phyloP scores from a whole-genome alignment of 768 basidiomycete genomes.

The Mycena amicta region DNA sequence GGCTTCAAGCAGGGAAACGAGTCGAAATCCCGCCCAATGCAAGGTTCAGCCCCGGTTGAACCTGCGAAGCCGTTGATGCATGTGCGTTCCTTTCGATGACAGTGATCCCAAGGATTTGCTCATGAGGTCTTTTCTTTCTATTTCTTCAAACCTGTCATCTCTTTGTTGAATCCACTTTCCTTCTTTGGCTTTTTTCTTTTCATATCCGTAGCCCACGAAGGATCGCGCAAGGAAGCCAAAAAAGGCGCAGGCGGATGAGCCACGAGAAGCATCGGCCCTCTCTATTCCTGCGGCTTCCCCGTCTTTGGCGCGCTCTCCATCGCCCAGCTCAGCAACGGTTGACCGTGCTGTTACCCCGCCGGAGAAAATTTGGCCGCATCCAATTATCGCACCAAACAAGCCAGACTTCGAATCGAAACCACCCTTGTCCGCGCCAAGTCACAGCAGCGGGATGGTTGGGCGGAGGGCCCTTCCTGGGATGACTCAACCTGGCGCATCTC shows the following conservation, averaged over 20 bases:
- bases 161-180: constrained; percentile 33
- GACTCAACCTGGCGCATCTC: constrained; percentile 4
- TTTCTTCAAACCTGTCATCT: constrained; percentile 8
- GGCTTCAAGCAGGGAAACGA: constrained; percentile 41
- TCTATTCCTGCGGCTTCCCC: background rate
- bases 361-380: constrained; percentile 8
- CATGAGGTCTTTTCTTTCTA: constrained; percentile 25
- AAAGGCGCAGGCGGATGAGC: constrained; percentile 35
- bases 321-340: background rate
- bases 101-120: constrained; percentile 47
- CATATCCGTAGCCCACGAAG: constrained; percentile 65
- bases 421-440: background rate
- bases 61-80: constrained; percentile 74
- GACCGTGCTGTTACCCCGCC: background rate
- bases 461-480: constrained; percentile 22
- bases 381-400: constrained; percentile 7
- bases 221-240: constrained; percentile 70
- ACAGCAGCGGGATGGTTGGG: constrained; percentile 33
- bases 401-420: constrained; percentile 12
- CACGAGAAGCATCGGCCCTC: background rate
- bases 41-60: constrained; percentile 38
- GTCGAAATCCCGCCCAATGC: constrained; percentile 25
- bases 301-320: background rate
- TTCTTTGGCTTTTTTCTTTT: constrained; percentile 27
- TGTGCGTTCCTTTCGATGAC: constrained; percentile 84